Conservation (phyloP, 2,329 filamentous ascomycete genomes). For the Diplodia sapinea region DNA sequence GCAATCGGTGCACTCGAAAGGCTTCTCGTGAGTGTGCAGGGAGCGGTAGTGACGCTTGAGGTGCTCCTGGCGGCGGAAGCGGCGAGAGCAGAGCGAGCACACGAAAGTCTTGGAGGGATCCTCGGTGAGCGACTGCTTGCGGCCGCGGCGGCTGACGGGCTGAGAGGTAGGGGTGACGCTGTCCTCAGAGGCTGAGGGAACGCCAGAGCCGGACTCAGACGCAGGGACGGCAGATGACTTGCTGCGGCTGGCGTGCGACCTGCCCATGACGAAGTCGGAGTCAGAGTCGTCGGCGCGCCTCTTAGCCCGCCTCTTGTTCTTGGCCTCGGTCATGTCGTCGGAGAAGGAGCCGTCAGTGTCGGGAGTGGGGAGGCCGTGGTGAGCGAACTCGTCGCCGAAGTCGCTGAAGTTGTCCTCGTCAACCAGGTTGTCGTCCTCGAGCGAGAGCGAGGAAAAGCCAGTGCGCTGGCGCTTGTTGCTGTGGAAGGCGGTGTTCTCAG, state of each 20-base stretch:
- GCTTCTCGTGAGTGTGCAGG: constrained; percentile 97
- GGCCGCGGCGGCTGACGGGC: constrained; percentile 85
- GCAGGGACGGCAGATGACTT: constrained; percentile 43
- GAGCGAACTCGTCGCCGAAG: constrained; percentile 71
- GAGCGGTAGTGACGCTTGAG: constrained; percentile 98
- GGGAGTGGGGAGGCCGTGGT: constrained; percentile 68
- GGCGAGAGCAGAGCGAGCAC: constrained; percentile 93
- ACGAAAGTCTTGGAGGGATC: constrained; percentile 98
- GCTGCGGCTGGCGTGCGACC: constrained; percentile 43
- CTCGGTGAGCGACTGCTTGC: constrained; percentile 97
- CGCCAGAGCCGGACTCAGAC: constrained; percentile 52
- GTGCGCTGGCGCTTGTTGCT: constrained; percentile 75
- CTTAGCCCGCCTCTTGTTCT: constrained; percentile 38
- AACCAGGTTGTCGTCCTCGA: constrained; percentile 77
- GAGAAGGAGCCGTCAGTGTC: constrained; percentile 55
- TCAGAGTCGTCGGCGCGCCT: constrained; percentile 44
- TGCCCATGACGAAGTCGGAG: constrained; percentile 44
- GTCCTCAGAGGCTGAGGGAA: constrained; percentile 54
- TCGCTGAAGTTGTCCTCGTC: constrained; percentile 78
- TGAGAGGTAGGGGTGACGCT: constrained; percentile 42
- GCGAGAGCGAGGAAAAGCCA: constrained; percentile 65
- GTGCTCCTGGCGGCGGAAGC: constrained; percentile 97
- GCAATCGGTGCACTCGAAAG: constrained; percentile 95
- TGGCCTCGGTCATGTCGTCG: constrained; percentile 40
- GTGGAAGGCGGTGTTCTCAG: constrained; percentile 64